These are phyloP conservation scores for Pseudohalonectria lignicola DNA, from an alignment of 2,329 filamentous ascomycete species.

Conservation along the genomic window DNA sequence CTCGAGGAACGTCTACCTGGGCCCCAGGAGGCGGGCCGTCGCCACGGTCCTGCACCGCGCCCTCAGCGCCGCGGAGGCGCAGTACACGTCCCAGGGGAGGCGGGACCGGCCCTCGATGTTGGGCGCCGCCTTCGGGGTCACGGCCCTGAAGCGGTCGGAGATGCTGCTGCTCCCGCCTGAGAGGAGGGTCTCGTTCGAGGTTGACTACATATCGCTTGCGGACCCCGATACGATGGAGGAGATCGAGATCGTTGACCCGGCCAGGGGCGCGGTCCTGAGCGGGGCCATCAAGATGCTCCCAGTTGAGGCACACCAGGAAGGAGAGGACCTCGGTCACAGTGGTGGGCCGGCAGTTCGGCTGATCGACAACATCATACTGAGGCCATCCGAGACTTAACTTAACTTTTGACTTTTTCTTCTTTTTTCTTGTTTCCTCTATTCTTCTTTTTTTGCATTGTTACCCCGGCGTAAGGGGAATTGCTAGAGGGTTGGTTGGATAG, in stretches of 20 bases:
- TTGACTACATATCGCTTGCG: slow-evolving; percentile 88
- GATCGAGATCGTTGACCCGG: slow-evolving; percentile 56
- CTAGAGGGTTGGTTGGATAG: too few relatives aligned
- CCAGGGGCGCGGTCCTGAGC: slow-evolving; percentile 71
- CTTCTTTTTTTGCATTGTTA: too few relatives aligned
- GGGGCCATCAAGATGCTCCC: slow-evolving; percentile 85
- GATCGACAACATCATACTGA: slow-evolving; percentile 85
- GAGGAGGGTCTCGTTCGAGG: slow-evolving; percentile 61
- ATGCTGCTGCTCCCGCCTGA: slow-evolving; percentile 50
- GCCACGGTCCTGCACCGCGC: slow-evolving; percentile 64
- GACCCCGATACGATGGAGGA: slow-evolving; percentile 79
- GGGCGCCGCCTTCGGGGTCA: slow-evolving; percentile 53
- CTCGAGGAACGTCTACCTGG: slow-evolving; percentile 89
- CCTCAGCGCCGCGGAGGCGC: slow-evolving; percentile 57
- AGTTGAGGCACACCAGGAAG: slow-evolving; percentile 56
- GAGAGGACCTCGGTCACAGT: slow-evolving; percentile 64
- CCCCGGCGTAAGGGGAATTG: too few relatives aligned
- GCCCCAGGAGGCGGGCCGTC: slow-evolving; percentile 56
- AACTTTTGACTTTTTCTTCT: too few relatives aligned
- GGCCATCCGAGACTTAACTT: too few relatives aligned
- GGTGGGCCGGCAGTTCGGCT: slow-evolving; percentile 69
- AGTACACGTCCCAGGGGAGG: slow-evolving; percentile 40
- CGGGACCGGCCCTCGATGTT: slow-evolving; percentile 52
- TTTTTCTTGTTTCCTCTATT: too few relatives aligned
- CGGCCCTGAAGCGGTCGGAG: slow-evolving; percentile 40